Percentiles rank a stretch among this genome's conserved stretches.
Evolutionary conservation across 495 filamentous ascomycete genomes (phyloP).

Genomic region (Penicillium ochrochloron): DNA sequence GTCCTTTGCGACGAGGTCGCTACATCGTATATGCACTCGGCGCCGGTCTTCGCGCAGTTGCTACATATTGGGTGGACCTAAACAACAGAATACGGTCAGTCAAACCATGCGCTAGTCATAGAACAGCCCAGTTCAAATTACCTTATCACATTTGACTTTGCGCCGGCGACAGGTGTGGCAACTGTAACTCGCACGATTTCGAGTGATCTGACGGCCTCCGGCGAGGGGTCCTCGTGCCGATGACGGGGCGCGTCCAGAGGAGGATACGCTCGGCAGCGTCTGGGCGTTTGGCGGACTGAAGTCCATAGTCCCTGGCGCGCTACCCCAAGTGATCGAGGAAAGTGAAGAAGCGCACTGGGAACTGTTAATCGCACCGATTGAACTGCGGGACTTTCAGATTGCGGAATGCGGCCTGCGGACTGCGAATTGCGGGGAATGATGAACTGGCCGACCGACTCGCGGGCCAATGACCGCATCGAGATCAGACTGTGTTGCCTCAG

Average conservation of each 20-base stretch:
- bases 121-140: conserved; percentile 14
- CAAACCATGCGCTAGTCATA: no score
- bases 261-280: conserved; percentile 10
- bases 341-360: conserved; percentile 2
- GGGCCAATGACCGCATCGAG: conserved; percentile 19
- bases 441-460: not conserved
- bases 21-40: conserved; percentile 50
- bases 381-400: conserved; percentile 16
- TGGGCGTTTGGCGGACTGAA: conserved; percentile 13
- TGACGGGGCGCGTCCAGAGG: conserved; percentile 17
- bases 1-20: conserved; percentile 38
- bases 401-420: conserved; percentile 6
- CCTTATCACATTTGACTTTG: conserved; percentile 55
- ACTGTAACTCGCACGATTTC: conserved; percentile 55
- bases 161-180: conserved; percentile 54
- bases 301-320: conserved; percentile 22
- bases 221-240: conserved; percentile 29
- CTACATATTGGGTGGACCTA: conserved; percentile 55
- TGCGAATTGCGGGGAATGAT: conserved; percentile 24
- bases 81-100: not conserved
- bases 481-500: conserved; percentile 5
- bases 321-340: not conserved
- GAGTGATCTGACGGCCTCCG: conserved; percentile 50
- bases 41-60: conserved; percentile 51
- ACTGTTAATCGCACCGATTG: not conserved